phyloP scores from a whole-genome alignment of 768 basidiomycete genomes.

The Leccinum sublutescens region DNA sequence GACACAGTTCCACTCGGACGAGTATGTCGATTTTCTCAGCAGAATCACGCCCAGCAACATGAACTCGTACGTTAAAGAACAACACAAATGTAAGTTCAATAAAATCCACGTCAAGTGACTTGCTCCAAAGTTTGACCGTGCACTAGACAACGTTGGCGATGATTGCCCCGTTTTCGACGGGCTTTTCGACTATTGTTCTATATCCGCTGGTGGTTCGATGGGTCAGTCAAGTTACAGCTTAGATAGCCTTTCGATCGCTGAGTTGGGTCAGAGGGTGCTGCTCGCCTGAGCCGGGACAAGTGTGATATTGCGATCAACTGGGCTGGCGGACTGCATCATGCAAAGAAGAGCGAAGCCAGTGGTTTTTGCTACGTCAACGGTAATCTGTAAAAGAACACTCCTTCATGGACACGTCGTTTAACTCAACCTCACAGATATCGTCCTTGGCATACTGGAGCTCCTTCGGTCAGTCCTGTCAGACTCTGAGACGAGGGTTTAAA shows the following conservation, averaged over 20 bases:
- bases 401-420: not conserved
- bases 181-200: conserved; percentile 97
- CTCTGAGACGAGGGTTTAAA: not conserved
- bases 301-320: conserved; percentile 99
- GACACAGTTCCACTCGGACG: conserved; percentile 99
- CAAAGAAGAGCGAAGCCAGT: conserved; percentile 98
- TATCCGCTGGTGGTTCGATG: conserved; percentile 99
- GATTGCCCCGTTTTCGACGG: conserved; percentile 99
- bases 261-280: conserved; percentile 80
- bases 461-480: conserved; percentile 53
- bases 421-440: conserved; percentile 69
- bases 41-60: conserved; percentile 95
- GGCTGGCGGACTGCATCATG: conserved; percentile 98
- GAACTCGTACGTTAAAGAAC: conserved; percentile 90
- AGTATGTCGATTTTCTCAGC: conserved; percentile 96
- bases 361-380: conserved; percentile 99
- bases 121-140: not conserved
- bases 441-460: conserved; percentile 93
- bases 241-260: conserved; percentile 3
- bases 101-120: not conserved
- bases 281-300: conserved; percentile 90
- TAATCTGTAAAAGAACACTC: conserved; percentile 28
- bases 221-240: conserved; percentile 50
- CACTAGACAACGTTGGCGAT: conserved; percentile 91
- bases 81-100: conserved; percentile 78